phyloP scores from a whole-genome alignment of 106 monocot species.

The Acorus gramineus region DNA sequence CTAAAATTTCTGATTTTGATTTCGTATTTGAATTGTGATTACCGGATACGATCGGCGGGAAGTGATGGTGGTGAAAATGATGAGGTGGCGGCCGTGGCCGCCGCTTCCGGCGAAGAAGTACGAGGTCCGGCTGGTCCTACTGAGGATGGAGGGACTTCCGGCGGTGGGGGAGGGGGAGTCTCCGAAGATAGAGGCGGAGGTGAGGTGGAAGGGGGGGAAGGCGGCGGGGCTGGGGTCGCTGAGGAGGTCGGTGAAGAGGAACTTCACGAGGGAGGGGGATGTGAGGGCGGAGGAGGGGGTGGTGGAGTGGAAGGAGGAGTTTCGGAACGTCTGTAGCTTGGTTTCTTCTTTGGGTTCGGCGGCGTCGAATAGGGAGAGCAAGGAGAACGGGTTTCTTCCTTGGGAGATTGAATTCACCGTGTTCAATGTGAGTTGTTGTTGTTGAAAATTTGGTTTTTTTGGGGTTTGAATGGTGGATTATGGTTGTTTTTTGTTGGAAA shows the following conservation, averaged over 20 bases:
- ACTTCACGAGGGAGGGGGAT: conserved; percentile 44
- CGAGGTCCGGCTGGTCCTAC: conserved; percentile 18
- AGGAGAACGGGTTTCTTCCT: conserved; percentile 42
- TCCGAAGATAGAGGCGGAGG: conserved; percentile 25
- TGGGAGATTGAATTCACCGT: conserved; percentile 66
- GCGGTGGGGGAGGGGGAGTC: neutral
- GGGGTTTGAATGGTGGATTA: too few relatives aligned
- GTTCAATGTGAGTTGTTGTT: conserved; percentile 43
- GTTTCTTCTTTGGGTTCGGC: too few relatives aligned
- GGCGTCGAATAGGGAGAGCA: conserved; percentile 13
- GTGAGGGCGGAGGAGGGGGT: conserved; percentile 6
- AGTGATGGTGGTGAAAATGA: conserved; percentile 30
- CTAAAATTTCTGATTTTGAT: too few relatives aligned
- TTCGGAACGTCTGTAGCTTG: conserved; percentile 29
- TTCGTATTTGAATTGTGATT: too few relatives aligned
- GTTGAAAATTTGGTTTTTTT: too few relatives aligned
- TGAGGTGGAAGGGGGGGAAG: conserved; percentile 48
- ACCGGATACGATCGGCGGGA: too few relatives aligned
- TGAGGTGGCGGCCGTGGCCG: conserved; percentile 57
- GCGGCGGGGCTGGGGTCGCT: conserved; percentile 17
- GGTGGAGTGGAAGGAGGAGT: conserved; percentile 51
- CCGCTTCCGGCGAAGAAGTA: conserved; percentile 8
- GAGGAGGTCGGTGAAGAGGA: conserved; percentile 36
- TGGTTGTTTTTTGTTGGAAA: too few relatives aligned
- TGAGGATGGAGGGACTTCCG: conserved; percentile 10